Evolutionary conservation across 139 green algal genomes (phyloP), one percentile per base, ranked within the genome.

Genomic region (Tetradesmus obliquus): DNA sequence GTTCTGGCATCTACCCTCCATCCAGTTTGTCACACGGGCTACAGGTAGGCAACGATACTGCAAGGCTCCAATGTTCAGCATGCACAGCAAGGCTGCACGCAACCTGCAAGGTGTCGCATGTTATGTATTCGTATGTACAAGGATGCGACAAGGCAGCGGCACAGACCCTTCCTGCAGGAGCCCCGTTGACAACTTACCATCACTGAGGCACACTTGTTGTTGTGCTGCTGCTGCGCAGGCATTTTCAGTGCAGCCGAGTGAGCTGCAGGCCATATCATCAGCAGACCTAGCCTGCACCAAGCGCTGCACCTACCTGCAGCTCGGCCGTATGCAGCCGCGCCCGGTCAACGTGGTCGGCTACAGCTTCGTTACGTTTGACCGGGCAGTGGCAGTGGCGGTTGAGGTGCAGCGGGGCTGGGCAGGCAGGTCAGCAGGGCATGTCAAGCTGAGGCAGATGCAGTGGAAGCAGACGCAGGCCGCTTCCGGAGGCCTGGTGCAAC

Each of bases 281-380:
- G 83, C 54, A 32, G 58, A 66, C n/a, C 58, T 88, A 32, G 58
- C 60, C 32, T 89, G 84, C 62, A 62, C 60, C 58, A 90, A 90
- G 54, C 86, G 86, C 22, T 90, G 86, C 86, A 90, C 86, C 32
- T 74, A 62, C 54, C 13, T 84, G 51, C 69, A 32, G 7, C 86
- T 90, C 4, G 86, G 86, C 69, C 57, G 71, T 4, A 12, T 90
- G 71, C 13, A 10, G 5, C 86, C 86, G 19, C 17, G 22, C 9
- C 86, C 86, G 22, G 86, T 90, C 55, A 90, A 20, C 32, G 86
- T 90, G 5, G 86, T 90, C 9, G 86, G 86, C 10, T 83, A 84
- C 20, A 83, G 71, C 53, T 90, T 90, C 71, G 58, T 10, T 7
- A 90, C 86, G 19, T 90, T 90, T 84, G 71, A 84, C 20, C 86